A percentile compares a stretch with the other conserved stretches of the same genome.
phyloP scores from a whole-genome alignment of 225 moss, liverwort and hornwort genomes.

The Sphagnum tenellum region DNA sequence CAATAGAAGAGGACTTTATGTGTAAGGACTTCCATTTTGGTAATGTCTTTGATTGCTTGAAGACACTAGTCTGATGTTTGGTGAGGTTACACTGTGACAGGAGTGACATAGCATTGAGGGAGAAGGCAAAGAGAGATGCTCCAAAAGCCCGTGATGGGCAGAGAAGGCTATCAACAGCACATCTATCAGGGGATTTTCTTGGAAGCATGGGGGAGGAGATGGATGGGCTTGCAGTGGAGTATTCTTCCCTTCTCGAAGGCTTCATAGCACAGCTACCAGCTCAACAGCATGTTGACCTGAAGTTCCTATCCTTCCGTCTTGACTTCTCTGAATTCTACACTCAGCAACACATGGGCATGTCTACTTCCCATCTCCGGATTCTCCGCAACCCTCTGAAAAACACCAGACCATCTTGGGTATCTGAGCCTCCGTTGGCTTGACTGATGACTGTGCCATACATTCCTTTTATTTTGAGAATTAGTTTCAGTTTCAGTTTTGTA shows the following conservation, averaged over 20 bases:
- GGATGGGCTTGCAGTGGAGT: slow-evolving; percentile 95
- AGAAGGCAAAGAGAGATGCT: slow-evolving; percentile 46
- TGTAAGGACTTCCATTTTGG: too few relatives aligned
- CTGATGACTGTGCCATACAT: too few relatives aligned
- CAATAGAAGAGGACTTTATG: too few relatives aligned
- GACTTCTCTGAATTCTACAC: slow-evolving; percentile 99
- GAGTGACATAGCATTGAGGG: slow-evolving; percentile 48
- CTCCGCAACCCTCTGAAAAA: slow-evolving; percentile 44
- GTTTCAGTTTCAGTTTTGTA: too few relatives aligned
- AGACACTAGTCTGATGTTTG: neutral
- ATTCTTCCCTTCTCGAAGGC: slow-evolving; percentile 78
- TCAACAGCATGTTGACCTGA: slow-evolving; percentile 94
- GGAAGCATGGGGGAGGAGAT: slow-evolving; percentile 85
- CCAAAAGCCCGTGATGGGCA: slow-evolving; percentile 28
- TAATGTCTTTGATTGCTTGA: neutral
- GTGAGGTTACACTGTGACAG: slow-evolving; percentile 24
- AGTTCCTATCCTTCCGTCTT: slow-evolving; percentile 92
- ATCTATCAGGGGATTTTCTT: slow-evolving; percentile 78
- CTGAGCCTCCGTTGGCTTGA: slow-evolving; percentile 40
- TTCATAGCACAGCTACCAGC: slow-evolving; percentile 94
- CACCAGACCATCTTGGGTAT: slow-evolving; percentile 33
- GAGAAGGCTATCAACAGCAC: slow-evolving; percentile 45
- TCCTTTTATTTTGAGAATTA: too few relatives aligned
- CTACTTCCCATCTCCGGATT: slow-evolving; percentile 53
- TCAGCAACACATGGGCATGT: slow-evolving; percentile 87